Percentiles rank a stretch among this genome's conserved stretches.
Conservation (phyloP, 192 early-diverging fungal species). For the Coemansia sp. region DNA sequence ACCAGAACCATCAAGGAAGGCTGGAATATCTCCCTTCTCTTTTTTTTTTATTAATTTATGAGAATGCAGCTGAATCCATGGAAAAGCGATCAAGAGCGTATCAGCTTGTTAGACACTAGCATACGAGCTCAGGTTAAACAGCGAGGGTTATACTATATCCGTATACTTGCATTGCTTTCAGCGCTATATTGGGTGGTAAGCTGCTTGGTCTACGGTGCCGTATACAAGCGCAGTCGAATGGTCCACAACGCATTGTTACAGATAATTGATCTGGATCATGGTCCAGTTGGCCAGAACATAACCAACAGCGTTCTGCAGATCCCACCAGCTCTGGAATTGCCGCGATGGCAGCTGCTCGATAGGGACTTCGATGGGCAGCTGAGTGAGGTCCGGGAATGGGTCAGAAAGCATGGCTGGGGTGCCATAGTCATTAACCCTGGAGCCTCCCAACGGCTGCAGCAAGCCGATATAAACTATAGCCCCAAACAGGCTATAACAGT, state of each 20-base stretch:
- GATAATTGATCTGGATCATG: constrained; percentile 20
- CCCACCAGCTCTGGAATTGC: background rate
- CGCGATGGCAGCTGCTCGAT: constrained; percentile 9
- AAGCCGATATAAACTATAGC: constrained; percentile 9
- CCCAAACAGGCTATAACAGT: constrained; percentile 12
- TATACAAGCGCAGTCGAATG: constrained; percentile 11
- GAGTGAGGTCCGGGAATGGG: constrained; percentile 12
- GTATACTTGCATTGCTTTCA: constrained; percentile 3
- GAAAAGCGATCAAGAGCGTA: background rate
- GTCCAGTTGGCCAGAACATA: constrained; percentile 13
- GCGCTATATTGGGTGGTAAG: constrained; percentile 19
- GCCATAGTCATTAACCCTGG: constrained; percentile 28
- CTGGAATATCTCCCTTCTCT: too few species aligned
- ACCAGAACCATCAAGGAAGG: too few species aligned
- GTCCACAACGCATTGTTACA: constrained; percentile 5
- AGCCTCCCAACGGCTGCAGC: constrained; percentile 5
- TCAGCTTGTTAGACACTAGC: background rate
- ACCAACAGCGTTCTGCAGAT: constrained; percentile 6
- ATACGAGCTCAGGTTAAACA: background rate
- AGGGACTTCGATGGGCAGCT: background rate
- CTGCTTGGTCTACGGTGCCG: constrained; percentile 22
- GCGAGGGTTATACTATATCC: constrained; percentile 20
- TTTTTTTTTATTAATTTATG: too few species aligned
- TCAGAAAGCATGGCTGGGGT: constrained; percentile 24
- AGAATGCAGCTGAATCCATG: too few species aligned